phyloP scores from a whole-genome alignment of 208 protist genomes.

The Leishmania arabica region DNA sequence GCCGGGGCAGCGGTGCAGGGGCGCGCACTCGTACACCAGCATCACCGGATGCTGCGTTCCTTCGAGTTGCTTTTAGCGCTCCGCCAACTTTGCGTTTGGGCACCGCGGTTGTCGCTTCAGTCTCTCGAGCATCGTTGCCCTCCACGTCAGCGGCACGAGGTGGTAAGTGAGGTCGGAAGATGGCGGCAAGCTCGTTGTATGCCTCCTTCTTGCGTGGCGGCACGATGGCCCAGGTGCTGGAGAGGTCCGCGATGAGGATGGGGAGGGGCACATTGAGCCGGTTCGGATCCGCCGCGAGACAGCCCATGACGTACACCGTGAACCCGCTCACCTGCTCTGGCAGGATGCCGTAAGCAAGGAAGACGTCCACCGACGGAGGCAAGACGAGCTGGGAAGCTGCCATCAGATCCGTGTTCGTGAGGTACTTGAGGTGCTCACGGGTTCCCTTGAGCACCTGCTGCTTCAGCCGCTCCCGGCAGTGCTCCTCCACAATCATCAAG shows the following conservation, averaged over 20 bases:
- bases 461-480: conserved; percentile 54
- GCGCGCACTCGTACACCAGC: background rate
- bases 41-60: background rate
- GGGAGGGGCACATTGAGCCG: conserved; percentile 40
- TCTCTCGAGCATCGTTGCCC: background rate
- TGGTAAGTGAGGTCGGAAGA: conserved; percentile 30
- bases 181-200: conserved; percentile 51
- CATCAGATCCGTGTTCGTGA: conserved; percentile 73
- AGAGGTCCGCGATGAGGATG: conserved; percentile 69
- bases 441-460: conserved; percentile 62
- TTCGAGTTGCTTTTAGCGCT: background rate
- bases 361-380: conserved; percentile 40
- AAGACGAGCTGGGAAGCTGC: conserved; percentile 38
- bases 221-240: conserved; percentile 68
- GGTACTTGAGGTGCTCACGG: conserved; percentile 49
- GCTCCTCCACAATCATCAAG: conserved; percentile 80
- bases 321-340: conserved; percentile 60
- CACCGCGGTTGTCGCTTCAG: background rate
- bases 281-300: conserved; percentile 50
- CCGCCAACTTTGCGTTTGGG: background rate
- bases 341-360: conserved; percentile 53
- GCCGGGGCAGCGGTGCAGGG: conserved; percentile 1
- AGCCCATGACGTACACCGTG: conserved; percentile 73
- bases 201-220: conserved; percentile 50
- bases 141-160: background rate